Conservation (phyloP, 2,329 filamentous ascomycete genomes). For the Colletotrichum sp. region DNA sequence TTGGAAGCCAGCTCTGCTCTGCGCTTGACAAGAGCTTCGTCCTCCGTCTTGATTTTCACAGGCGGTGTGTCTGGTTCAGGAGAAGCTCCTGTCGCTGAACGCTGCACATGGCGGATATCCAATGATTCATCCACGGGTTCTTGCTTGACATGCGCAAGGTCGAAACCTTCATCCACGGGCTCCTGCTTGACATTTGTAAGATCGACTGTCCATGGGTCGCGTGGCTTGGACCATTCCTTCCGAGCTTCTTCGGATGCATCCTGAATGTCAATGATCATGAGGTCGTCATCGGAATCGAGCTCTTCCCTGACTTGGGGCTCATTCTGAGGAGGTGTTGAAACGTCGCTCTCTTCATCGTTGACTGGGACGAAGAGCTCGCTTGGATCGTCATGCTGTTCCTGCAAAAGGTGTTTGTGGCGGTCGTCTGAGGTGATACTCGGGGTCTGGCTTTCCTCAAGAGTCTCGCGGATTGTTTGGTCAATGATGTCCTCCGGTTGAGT, state of each 20-base stretch:
- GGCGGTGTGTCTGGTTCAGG: background rate
- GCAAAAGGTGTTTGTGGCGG: no score
- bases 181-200: background rate
- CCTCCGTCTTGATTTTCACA: no score
- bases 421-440: no score
- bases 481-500: background rate
- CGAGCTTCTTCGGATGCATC: background rate
- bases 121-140: background rate
- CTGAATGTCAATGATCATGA: background rate
- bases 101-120: background rate
- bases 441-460: no score
- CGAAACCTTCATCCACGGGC: no score
- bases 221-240: background rate
- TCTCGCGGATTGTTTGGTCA: background rate
- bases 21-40: no score
- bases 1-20: no score
- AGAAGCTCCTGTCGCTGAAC: background rate
- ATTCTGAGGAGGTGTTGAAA: accelerated
- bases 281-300: background rate
- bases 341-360: background rate
- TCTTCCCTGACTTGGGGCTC: background rate
- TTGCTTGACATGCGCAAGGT: background rate
- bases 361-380: background rate
- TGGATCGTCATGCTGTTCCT: background rate
- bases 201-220: background rate